A percentile compares a stretch with the other conserved stretches of the same genome.
These are phyloP conservation scores for Chaetomiaceae sp. DNA, from an alignment of 2,329 filamentous ascomycete genomes.

Conservation along the genomic window DNA sequence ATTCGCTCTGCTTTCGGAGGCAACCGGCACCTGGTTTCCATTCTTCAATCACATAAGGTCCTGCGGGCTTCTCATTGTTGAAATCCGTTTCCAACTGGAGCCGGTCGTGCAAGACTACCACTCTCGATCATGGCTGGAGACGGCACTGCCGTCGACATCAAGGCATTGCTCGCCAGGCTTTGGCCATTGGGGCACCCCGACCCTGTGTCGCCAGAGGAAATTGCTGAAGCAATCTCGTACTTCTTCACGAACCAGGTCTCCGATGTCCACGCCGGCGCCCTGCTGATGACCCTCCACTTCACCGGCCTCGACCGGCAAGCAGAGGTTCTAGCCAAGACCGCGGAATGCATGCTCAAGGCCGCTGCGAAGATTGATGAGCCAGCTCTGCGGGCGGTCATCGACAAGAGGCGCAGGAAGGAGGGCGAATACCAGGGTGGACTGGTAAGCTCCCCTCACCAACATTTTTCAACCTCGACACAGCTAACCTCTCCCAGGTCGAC, in stretches of 20 bases:
- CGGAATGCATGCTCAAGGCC: conserved; percentile 75
- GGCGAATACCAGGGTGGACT: conserved; percentile 78
- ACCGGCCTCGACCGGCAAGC: conserved; percentile 78
- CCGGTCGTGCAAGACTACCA: too few relatives aligned
- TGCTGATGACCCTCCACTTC: conserved; percentile 89
- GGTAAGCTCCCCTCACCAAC: conserved; percentile 49
- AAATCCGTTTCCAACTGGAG: background rate
- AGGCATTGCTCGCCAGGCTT: conserved; percentile 66
- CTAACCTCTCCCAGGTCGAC: conserved; percentile 56
- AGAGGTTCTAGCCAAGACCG: conserved; percentile 82
- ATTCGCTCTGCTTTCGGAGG: background rate
- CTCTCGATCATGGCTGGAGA: conserved; percentile 7
- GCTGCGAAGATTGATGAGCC: conserved; percentile 66
- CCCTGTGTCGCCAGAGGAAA: conserved; percentile 68
- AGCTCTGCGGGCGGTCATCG: conserved; percentile 57
- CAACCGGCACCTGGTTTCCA: background rate
- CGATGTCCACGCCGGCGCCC: conserved; percentile 79
- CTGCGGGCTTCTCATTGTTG: background rate
- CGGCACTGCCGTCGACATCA: conserved; percentile 57
- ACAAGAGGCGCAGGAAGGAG: conserved; percentile 56
- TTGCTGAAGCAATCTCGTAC: conserved; percentile 82
- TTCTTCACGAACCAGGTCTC: conserved; percentile 90
- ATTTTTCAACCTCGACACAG: background rate
- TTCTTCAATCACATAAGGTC: background rate
- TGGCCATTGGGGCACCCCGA: conserved; percentile 51